A percentile compares a stretch with the other conserved stretches of the same genome.
Conservation (phyloP, 148 eudicot genomes). For the Rhododendron ovatum region DNA sequence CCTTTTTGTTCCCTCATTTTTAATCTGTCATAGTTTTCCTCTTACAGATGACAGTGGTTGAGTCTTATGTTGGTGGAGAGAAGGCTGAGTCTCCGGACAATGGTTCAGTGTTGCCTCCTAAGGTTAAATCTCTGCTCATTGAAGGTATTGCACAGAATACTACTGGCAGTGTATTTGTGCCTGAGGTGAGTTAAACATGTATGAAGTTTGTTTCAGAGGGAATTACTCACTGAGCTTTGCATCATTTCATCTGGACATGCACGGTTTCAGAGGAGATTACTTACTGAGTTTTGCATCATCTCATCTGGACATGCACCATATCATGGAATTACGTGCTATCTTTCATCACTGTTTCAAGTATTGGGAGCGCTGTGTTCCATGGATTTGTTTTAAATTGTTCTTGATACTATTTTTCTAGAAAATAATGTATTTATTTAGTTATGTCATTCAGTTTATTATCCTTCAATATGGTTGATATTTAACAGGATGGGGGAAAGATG, state of each 20-base stretch:
- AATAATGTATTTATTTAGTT: background rate
- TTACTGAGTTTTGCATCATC: background rate
- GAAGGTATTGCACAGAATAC: conserved; percentile 92
- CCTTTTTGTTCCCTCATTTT: background rate
- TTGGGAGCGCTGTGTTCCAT: background rate
- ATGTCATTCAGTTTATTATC: background rate
- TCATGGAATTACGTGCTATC: too few species aligned
- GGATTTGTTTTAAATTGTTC: background rate
- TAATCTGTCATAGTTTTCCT: background rate
- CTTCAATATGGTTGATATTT: conserved; percentile 9
- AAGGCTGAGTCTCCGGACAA: conserved; percentile 55
- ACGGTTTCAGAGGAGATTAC: background rate
- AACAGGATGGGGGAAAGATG: conserved; percentile 61
- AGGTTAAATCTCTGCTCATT: conserved; percentile 45
- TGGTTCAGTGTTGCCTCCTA: conserved; percentile 45
- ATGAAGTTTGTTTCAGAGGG: background rate
- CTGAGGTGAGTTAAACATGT: conserved; percentile 51
- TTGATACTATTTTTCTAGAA: background rate
- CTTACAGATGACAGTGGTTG: conserved; percentile 91
- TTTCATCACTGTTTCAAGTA: background rate
- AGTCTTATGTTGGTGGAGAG: conserved; percentile 60
- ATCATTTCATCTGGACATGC: background rate
- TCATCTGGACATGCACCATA: background rate
- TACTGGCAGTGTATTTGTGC: conserved; percentile 80
- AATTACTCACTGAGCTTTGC: background rate